These are phyloP conservation scores for Cladosporium sp. DNA, from an alignment of 2,329 filamentous ascomycete species.

Conservation along the genomic window DNA sequence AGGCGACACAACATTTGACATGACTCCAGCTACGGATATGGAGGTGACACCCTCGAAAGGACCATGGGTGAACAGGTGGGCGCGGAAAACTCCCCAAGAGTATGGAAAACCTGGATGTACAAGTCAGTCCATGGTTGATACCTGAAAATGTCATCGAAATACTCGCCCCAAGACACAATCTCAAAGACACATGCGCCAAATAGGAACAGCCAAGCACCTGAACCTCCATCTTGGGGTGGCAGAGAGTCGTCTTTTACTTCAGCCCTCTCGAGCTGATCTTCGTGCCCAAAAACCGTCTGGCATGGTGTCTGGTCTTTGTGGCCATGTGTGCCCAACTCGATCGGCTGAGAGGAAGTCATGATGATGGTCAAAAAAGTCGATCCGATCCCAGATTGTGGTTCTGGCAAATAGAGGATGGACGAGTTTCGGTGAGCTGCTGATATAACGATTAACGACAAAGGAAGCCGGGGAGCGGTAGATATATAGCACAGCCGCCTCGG, in stretches of 20 bases:
- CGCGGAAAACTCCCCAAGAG: slow-evolving; percentile 1
- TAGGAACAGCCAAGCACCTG: slow-evolving; percentile 2
- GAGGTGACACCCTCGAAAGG: not conserved
- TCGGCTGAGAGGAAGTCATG: not conserved
- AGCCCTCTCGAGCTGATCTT: not conserved
- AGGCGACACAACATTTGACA: not conserved
- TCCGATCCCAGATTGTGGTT: not conserved
- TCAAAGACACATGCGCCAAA: slow-evolving; percentile 1
- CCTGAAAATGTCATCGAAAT: not conserved
- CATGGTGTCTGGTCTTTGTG: not conserved
- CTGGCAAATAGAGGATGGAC: not conserved
- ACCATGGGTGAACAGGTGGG: not conserved
- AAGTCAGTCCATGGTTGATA: not conserved
- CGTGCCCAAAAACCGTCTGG: not conserved
- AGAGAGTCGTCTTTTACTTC: not conserved
- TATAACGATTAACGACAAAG: not conserved
- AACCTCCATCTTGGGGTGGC: not conserved
- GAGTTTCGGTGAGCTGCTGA: not conserved
- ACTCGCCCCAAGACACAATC: not conserved
- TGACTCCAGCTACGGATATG: not conserved
- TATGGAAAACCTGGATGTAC: not conserved
- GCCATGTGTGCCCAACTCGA: not conserved
- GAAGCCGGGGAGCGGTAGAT: not conserved
- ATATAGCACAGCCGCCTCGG: not conserved
- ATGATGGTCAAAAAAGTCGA: not conserved